phyloP scores from a whole-genome alignment of 352 stramenopile species.

The Phytopythium kandeliae region DNA sequence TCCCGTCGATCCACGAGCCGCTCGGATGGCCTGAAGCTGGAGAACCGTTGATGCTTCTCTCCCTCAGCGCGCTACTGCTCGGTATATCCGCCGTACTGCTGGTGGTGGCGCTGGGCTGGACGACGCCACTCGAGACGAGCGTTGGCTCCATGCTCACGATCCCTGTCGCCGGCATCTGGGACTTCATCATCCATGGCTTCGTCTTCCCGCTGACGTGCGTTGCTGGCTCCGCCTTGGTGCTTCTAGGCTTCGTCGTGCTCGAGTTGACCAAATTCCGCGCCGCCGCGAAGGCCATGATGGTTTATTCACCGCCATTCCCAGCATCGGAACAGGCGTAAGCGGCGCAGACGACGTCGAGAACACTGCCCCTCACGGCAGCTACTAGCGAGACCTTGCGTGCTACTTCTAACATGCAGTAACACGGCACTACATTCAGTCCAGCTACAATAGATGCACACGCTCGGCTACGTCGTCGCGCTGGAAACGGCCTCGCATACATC shows the following conservation, averaged over 20 bases:
- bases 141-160: conserved; percentile 57
- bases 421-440: neutral
- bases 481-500: conserved; percentile 4
- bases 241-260: conserved; percentile 47
- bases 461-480: neutral
- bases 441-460: neutral
- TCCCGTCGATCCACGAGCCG: conserved; percentile 37
- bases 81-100: conserved; percentile 33
- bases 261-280: conserved; percentile 12
- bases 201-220: conserved; percentile 44
- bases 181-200: conserved; percentile 38
- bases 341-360: too few species aligned
- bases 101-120: conserved; percentile 41
- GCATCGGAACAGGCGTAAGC: too few species aligned
- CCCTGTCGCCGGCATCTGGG: conserved; percentile 37
- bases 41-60: conserved; percentile 26
- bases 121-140: conserved; percentile 53
- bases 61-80: conserved; percentile 25
- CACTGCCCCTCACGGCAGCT: too few species aligned
- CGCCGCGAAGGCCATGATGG: neutral
- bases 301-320: too few species aligned
- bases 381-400: neutral
- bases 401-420: neutral
- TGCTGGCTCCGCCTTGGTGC: conserved; percentile 41
- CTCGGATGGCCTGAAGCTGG: conserved; percentile 29